Conservation (phyloP, 78 protist species). For the Creolimax fragrantissima region DNA sequence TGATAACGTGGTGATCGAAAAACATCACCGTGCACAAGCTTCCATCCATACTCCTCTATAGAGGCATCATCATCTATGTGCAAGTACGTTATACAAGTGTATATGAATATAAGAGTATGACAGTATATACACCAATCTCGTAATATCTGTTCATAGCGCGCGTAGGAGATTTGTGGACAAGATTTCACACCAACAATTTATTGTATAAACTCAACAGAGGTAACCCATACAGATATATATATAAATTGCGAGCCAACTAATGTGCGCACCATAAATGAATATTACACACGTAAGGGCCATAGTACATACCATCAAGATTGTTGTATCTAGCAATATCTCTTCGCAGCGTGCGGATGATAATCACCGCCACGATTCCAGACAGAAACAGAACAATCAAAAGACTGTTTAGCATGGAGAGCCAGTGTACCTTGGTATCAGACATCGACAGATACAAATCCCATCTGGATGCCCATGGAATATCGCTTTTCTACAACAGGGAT, state of each 20-base stretch:
- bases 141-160: too few relatives aligned
- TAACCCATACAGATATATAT: too few relatives aligned
- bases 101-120: not conserved
- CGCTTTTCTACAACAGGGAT: not conserved
- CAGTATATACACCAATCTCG: too few relatives aligned
- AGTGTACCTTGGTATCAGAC: slow-evolving; percentile 68
- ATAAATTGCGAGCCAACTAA: too few relatives aligned
- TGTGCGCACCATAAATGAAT: too few relatives aligned
- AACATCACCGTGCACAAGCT: slow-evolving; percentile 93
- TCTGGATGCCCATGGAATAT: slow-evolving; percentile 80
- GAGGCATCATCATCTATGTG: slow-evolving; percentile 25
- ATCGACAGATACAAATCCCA: slow-evolving; percentile 87
- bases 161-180: too few relatives aligned
- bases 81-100: not conserved
- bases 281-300: too few relatives aligned
- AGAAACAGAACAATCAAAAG: slow-evolving; percentile 85
- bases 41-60: slow-evolving; percentile 94
- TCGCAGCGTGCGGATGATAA: slow-evolving; percentile 79
- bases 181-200: too few relatives aligned
- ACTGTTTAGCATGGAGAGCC: slow-evolving; percentile 92
- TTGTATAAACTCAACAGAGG: too few relatives aligned
- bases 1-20: slow-evolving; percentile 83
- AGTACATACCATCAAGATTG: slow-evolving; percentile 43
- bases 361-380: slow-evolving; percentile 85
- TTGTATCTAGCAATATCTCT: slow-evolving; percentile 65